Conservation (phyloP, 148 eudicot genomes). For the Nepenthes gracilis region DNA sequence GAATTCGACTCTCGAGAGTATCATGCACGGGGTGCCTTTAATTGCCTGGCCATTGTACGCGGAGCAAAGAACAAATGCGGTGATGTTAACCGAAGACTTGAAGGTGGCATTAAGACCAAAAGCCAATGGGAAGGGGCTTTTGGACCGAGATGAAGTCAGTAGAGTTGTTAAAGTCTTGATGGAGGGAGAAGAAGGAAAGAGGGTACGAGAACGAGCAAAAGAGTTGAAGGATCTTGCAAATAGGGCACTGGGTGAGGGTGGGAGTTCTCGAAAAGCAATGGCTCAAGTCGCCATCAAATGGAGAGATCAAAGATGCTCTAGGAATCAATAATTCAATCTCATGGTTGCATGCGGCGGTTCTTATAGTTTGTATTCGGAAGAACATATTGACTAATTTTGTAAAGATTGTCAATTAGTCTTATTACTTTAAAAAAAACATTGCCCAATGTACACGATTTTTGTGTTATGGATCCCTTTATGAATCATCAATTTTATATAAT, state of each 20-base stretch:
- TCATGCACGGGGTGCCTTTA: conserved; percentile 27
- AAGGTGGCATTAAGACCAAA: conserved; percentile 20
- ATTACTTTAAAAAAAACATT: too few species aligned
- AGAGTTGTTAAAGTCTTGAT: conserved; percentile 14
- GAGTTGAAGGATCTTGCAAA: conserved; percentile 14
- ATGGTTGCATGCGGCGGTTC: too few species aligned
- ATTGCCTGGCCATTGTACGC: conserved; percentile 43
- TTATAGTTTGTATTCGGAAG: too few species aligned
- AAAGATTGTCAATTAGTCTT: too few species aligned
- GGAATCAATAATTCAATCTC: too few species aligned
- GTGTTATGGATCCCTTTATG: too few species aligned
- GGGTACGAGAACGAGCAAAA: conserved; percentile 8
- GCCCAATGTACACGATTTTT: too few species aligned
- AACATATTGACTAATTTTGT: too few species aligned
- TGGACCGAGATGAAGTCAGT: conserved; percentile 13
- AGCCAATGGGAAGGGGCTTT: conserved; percentile 8
- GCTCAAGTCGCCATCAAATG: conserved; percentile 2
- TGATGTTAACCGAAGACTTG: conserved; percentile 15
- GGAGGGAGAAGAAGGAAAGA: conserved; percentile 27
- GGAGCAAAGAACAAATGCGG: conserved; percentile 34
- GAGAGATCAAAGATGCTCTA: not conserved
- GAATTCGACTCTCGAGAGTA: conserved; percentile 36
- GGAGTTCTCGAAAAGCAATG: conserved; percentile 20
- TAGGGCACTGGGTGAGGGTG: conserved; percentile 13
- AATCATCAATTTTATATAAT: too few species aligned